Base-by-base conservation (phyloP, 2,329 filamentous ascomycete genomes). In the Pseudogymnoascus sp. region DNA sequence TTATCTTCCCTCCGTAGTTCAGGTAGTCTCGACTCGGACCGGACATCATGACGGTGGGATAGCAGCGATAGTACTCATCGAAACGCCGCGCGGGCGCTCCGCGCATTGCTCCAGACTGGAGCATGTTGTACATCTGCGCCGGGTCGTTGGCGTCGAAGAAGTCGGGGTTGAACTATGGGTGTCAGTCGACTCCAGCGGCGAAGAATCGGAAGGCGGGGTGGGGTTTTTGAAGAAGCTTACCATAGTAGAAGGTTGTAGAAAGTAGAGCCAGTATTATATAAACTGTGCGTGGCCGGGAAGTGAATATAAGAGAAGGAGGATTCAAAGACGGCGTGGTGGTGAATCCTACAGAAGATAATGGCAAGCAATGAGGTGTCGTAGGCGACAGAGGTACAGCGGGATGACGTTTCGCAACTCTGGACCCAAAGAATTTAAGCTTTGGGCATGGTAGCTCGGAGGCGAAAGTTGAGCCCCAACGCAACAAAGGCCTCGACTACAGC, bases 11-110 rank as follows among this genome's bases (percentile, higher is more conserved):
- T 69, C 95, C 95, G 74, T 95, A 93, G 80, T 97, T 97, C 66
- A 96, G 87, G 69, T 93, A 88, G 61, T 90, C 89, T 68, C 95
- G 85, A 71, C 97, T 93, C 38, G 91, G 86, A 2, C 93, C 93
- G 11, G 93, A 91, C 66, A 96, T 86, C 93, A 99, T 97, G 70
- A 88, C 87, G 71, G 97, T 84, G 46, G 95, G 95, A 73, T 97
- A 99, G 80, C 93, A 97, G 72, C 95, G 88, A 78, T 97, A 97
- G 80, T 96, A 97, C 77, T 99, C 95, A 76, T 99, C 93, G 79
- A 99, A 99, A 65, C 93, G 90, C 70, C 91, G 89, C 81, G 71
- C 75, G 80, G 75, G 61, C 29, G 62, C 61, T 19, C 66, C 66
- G 44, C 68, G 61, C 64, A 64, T 67, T 62, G 68, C 68, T 9